Base-by-base conservation (phyloP, 2,329 filamentous ascomycete species). In the Beauveria bassiana region DNA sequence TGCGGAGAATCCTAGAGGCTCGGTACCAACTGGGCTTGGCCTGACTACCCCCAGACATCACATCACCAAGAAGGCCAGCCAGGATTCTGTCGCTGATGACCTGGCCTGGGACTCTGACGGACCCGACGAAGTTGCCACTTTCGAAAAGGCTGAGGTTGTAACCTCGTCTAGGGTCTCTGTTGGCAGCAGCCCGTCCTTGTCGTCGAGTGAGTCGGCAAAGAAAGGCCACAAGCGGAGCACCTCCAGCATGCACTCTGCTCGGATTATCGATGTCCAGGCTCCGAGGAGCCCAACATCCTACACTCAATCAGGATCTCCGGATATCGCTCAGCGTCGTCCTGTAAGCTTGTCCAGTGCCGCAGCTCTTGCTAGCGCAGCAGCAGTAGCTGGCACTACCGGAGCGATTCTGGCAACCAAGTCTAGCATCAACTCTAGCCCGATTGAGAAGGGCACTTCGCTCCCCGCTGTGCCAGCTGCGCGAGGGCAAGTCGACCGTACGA, bases 101-200 rank as follows among this genome's bases (percentile, higher is more conserved):
- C 16, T 51, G 5, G 50, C 38, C 4, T 63, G 62, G 62, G 62
- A 63, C 26, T 63, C 53, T 28, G 68, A 80, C 63, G 72, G 83
- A 66, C 71, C 86, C 65, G 61, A 79, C 67, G 66, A 81, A 70
- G 64, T 65, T 24, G 67, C 76, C 70, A 61, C 59, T 18, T 75
- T 83, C 70, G 81, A 89, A 78, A 78, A 83, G 66, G 80, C 82
- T 2, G 76, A 84, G 66, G 82, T 86, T 34, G 65, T 86, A 60
- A 85, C 80, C 0, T 83, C 82, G 0, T 78, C 82, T 3, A 76
- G 83, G 42, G 75, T 86, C 9, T 86, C 83, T 3, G 77, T 84
- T 28, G 77, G 77, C 34, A 81, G 81, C 40, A 78, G 78, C 65
- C 77, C 76, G 38, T 82, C 81, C 0, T 79, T 80, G 2, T 73